These are phyloP conservation scores for Suaeda aralocaspica DNA, from an alignment of 148 eudicot genomes.

Conservation along the genomic window DNA sequence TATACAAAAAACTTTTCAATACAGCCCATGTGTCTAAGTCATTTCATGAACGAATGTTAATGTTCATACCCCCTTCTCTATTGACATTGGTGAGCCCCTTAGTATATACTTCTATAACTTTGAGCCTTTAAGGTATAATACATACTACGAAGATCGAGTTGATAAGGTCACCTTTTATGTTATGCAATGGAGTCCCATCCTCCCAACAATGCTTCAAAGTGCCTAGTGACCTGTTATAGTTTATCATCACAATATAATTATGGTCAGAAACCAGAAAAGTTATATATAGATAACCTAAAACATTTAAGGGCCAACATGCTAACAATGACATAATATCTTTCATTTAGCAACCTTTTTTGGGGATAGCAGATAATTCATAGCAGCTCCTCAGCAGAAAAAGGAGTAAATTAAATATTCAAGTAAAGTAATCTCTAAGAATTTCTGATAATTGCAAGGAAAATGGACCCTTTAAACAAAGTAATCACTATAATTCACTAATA, in stretches of 20 bases:
- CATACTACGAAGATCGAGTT: constrained; percentile 22
- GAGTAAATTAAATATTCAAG: background rate
- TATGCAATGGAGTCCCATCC: constrained; percentile 27
- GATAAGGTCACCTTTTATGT: constrained; percentile 30
- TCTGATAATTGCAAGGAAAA: background rate
- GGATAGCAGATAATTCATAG: constrained; percentile 10
- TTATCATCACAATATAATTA: constrained; percentile 18
- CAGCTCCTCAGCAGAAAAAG: background rate
- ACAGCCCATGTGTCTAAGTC: constrained; percentile 35
- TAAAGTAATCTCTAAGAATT: background rate
- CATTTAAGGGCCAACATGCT: constrained; percentile 6
- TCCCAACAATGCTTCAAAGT: constrained; percentile 25
- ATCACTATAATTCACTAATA: no score
- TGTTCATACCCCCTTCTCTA: constrained; percentile 30
- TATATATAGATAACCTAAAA: constrained; percentile 12
- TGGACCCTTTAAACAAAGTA: constrained; percentile 19
- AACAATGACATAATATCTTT: constrained; percentile 4
- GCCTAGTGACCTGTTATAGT: constrained; percentile 28
- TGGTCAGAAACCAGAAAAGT: constrained; percentile 21
- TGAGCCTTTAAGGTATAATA: constrained; percentile 19
- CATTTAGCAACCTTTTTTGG: background rate
- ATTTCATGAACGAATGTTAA: constrained; percentile 26
- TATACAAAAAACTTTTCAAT: constrained; percentile 18
- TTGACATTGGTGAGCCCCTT: constrained; percentile 26
- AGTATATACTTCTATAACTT: no score